Evolutionary conservation across 441 rosid species (phyloP).

Genomic region (Adansonia rubrostipa): DNA sequence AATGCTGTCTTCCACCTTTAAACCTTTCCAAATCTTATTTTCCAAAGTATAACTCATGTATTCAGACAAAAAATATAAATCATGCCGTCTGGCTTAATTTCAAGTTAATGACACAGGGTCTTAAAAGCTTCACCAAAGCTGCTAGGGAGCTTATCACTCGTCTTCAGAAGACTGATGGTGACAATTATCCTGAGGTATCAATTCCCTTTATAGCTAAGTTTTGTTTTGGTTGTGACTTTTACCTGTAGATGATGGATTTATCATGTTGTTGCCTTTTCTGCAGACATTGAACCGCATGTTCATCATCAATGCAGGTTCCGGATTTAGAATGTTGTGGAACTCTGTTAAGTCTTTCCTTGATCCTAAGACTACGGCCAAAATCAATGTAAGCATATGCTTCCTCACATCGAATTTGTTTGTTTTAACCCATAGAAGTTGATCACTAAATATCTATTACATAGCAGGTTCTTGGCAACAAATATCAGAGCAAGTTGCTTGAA

Average conservation of each 20-base stretch:
- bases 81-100: conserved; percentile 33
- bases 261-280: conserved; percentile 28
- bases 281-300: conserved; percentile 93
- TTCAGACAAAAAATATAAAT: not conserved
- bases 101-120: conserved; percentile 52
- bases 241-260: conserved; percentile 9
- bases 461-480: conserved; percentile 88
- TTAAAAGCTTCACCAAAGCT: conserved; percentile 77
- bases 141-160: conserved; percentile 80
- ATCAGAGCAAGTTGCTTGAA: conserved; percentile 87
- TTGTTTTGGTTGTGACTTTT: not conserved
- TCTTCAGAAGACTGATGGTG: conserved; percentile 83
- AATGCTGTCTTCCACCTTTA: not conserved
- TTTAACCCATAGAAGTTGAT: conserved; percentile 22
- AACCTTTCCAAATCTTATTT: not conserved
- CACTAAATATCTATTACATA: conserved; percentile 10
- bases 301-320: conserved; percentile 93
- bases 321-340: conserved; percentile 94
- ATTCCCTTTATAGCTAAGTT: conserved; percentile 5
- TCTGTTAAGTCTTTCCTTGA: conserved; percentile 88
- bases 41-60: not conserved
- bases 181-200: conserved; percentile 86
- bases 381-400: conserved; percentile 56
- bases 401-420: conserved; percentile 13
- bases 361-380: conserved; percentile 88